These are phyloP conservation scores for Sungouiozyma ichnusensis DNA, from an alignment of 805 yeast genomes.

Conservation along the genomic window DNA sequence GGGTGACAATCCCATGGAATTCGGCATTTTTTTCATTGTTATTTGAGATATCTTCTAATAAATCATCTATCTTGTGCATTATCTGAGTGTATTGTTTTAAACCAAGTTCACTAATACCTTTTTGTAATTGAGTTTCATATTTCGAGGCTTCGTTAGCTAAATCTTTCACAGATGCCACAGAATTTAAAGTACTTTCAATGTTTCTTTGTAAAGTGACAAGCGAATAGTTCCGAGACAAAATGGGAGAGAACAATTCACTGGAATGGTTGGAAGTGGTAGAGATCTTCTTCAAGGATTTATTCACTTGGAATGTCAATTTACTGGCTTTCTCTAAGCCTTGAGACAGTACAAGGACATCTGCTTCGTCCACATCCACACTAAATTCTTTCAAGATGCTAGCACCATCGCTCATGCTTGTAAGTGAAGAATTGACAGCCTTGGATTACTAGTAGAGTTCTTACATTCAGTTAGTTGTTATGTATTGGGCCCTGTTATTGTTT, in stretches of 20 bases:
- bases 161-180: conserved; percentile 41
- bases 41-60: conserved; percentile 36
- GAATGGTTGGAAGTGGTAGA: conserved; percentile 23
- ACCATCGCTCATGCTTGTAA: background rate
- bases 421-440: too few relatives aligned
- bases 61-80: conserved; percentile 35
- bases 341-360: conserved; percentile 73
- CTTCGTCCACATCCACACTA: conserved; percentile 56
- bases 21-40: conserved; percentile 26
- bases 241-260: conserved; percentile 52
- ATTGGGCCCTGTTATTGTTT: too few relatives aligned
- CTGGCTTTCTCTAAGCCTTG: conserved; percentile 57
- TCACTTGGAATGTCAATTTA: conserved; percentile 44
- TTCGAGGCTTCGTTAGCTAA: conserved; percentile 36
- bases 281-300: conserved; percentile 44
- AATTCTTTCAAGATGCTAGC: background rate
- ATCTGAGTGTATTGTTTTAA: conserved; percentile 31
- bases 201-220: conserved; percentile 46
- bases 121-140: conserved; percentile 30
- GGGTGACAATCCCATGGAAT: conserved; percentile 59
- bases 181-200: conserved; percentile 42
- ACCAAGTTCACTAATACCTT: conserved; percentile 26
- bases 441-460: too few relatives aligned
- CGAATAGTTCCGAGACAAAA: conserved; percentile 50
- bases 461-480: too few relatives aligned